Evolutionary conservation across 306 rosid genomes (phyloP).

Genomic region (Heteromeles arbutifolia): DNA sequence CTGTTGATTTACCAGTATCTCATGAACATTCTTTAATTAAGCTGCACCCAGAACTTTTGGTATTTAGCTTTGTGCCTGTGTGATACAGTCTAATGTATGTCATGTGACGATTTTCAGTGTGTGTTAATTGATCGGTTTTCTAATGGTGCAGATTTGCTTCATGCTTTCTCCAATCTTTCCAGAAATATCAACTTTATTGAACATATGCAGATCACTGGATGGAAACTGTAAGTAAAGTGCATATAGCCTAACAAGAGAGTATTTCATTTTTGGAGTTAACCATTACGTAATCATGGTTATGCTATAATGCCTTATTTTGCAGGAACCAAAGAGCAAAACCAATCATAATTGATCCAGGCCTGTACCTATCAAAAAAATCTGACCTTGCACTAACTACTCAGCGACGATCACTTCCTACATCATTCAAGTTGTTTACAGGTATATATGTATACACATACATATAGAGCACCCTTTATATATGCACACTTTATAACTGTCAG

Average conservation of each 20-base stretch:
- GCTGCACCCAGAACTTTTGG: background rate
- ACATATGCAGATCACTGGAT: conserved; percentile 58
- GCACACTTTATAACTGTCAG: background rate
- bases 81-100: background rate
- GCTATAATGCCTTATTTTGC: conserved; percentile 14
- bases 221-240: conserved; percentile 78
- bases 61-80: background rate
- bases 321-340: conserved; percentile 94
- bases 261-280: background rate
- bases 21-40: background rate
- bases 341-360: conserved; percentile 64
- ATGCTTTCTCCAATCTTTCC: conserved; percentile 75
- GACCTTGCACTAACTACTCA: conserved; percentile 78
- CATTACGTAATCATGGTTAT: conserved; percentile 3
- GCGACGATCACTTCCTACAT: conserved; percentile 78
- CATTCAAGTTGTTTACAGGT: conserved; percentile 84
- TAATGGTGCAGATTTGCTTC: conserved; percentile 72
- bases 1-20: background rate
- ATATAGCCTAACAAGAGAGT: background rate
- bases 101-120: background rate
- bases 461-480: too few relatives aligned
- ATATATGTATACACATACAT: background rate
- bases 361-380: conserved; percentile 61
- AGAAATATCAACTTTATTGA: conserved; percentile 84
- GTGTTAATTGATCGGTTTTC: conserved; percentile 13